Evolutionary conservation across 2,329 filamentous ascomycete species (phyloP).

Genomic region (Penicillium sp.): DNA sequence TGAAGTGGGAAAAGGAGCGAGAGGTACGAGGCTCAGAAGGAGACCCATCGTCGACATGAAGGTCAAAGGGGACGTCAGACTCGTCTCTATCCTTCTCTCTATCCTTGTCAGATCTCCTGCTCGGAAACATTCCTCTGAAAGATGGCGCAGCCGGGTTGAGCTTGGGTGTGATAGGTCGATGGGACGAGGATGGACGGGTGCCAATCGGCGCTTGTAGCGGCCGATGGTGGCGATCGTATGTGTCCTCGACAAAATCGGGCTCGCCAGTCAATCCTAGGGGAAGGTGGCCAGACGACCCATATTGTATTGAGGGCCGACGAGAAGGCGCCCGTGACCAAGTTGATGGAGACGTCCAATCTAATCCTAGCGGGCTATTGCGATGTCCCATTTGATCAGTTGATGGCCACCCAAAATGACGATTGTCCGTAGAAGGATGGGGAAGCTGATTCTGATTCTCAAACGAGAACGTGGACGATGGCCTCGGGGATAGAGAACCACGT

Average conservation of each 20-base stretch:
- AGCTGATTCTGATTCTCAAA: conserved; percentile 57
- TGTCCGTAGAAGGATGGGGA: conserved; percentile 77
- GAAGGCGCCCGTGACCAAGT: conserved; percentile 77
- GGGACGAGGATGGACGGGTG: conserved; percentile 65
- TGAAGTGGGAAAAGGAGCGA: conserved; percentile 46
- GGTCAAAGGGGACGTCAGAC: conserved; percentile 29
- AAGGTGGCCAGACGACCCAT: conserved; percentile 68
- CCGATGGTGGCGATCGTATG: conserved; percentile 49
- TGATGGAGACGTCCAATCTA: conserved; percentile 55
- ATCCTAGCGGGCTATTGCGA: conserved; percentile 51
- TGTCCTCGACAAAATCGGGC: conserved; percentile 48
- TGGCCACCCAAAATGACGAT: conserved; percentile 71
- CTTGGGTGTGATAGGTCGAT: conserved; percentile 58
- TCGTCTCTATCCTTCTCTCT: conserved; percentile 42
- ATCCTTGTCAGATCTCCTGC: conserved; percentile 50
- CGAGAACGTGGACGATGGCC: conserved; percentile 56
- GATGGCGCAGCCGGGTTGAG: conserved; percentile 88
- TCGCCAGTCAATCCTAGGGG: conserved; percentile 57
- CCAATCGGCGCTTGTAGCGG: conserved; percentile 71
- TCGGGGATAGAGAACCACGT: conserved; percentile 46
- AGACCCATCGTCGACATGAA: conserved; percentile 40
- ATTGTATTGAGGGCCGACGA: conserved; percentile 76
- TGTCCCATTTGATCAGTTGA: conserved; percentile 55
- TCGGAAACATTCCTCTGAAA: conserved; percentile 71
- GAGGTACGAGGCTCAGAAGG: conserved; percentile 48